Conservation (phyloP, 2,329 filamentous ascomycete genomes). For the Fusarium denticulatum region DNA sequence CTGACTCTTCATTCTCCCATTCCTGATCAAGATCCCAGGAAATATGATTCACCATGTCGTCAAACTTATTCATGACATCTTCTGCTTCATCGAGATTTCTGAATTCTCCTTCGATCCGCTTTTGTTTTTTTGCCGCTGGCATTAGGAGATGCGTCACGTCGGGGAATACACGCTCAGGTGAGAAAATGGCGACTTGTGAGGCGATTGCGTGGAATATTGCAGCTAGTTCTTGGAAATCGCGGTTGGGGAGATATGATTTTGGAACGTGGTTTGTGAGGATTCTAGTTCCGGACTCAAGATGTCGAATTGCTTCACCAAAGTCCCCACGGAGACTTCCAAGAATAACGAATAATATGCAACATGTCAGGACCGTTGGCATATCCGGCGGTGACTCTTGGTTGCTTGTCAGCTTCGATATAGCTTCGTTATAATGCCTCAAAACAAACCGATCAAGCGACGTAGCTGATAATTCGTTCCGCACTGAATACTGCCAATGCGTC, state of each 20-base stretch:
- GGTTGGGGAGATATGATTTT: not conserved
- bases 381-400: not conserved
- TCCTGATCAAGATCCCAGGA: slow-evolving; percentile 8
- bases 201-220: slow-evolving; percentile 2
- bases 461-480: fast-evolving
- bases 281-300: slow-evolving; percentile 2
- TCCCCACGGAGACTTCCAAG: slow-evolving; percentile 6
- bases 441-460: not conserved
- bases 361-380: not conserved
- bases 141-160: not conserved
- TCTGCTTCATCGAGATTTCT: not conserved
- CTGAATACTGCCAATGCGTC: not conserved
- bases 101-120: not conserved
- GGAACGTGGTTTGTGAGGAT: not conserved
- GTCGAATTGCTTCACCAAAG: slow-evolving; percentile 4
- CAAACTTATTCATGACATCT: slow-evolving; percentile 9
- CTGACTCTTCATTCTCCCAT: slow-evolving; percentile 3
- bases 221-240: not conserved
- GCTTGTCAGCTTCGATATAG: not conserved
- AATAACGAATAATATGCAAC: slow-evolving; percentile 3
- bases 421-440: slow-evolving; percentile 1
- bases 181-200: slow-evolving; percentile 5
- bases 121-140: not conserved
- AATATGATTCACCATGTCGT: not conserved
- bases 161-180: not conserved